Evolutionary conservation across 1,284 basidiomycete genomes (phyloP).

Genomic region (Leccinum insolens): DNA sequence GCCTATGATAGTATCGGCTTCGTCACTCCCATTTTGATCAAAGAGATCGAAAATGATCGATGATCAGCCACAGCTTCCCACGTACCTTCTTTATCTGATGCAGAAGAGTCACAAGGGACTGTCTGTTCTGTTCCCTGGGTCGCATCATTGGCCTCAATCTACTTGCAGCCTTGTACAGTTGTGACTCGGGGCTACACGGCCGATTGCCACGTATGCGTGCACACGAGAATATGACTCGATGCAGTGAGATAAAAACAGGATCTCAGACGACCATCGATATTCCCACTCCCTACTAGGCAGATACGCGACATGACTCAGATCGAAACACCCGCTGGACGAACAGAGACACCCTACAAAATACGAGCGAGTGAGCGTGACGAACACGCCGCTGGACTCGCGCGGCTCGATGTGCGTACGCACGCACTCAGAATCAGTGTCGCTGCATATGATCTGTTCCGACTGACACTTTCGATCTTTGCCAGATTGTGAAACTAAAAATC

Average conservation of each 20-base stretch:
- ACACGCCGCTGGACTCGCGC: not conserved
- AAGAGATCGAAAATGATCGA: not conserved
- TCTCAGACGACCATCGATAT: not conserved
- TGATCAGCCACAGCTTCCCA: not conserved
- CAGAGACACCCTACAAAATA: conserved; percentile 5
- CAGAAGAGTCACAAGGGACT: not conserved
- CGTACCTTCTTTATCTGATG: not conserved
- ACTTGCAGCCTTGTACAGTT: not conserved
- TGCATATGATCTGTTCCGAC: not conserved
- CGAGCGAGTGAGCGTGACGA: conserved; percentile 1
- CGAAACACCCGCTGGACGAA: not conserved
- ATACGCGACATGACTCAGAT: conserved; percentile 10
- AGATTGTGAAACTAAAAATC: conserved; percentile 48
- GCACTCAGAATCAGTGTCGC: not conserved
- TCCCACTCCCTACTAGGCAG: not conserved
- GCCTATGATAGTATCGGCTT: not conserved
- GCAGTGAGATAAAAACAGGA: not conserved
- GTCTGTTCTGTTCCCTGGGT: not conserved
- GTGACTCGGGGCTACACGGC: not conserved
- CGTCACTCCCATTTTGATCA: not conserved
- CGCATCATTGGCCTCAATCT: not conserved
- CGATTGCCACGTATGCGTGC: not conserved
- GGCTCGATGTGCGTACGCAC: conserved; percentile 26
- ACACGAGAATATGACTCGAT: conserved; percentile 1
- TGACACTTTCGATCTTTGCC: not conserved